Evolutionary conservation across 768 basidiomycete genomes (phyloP).

Genomic region (Suillus hirtellus): DNA sequence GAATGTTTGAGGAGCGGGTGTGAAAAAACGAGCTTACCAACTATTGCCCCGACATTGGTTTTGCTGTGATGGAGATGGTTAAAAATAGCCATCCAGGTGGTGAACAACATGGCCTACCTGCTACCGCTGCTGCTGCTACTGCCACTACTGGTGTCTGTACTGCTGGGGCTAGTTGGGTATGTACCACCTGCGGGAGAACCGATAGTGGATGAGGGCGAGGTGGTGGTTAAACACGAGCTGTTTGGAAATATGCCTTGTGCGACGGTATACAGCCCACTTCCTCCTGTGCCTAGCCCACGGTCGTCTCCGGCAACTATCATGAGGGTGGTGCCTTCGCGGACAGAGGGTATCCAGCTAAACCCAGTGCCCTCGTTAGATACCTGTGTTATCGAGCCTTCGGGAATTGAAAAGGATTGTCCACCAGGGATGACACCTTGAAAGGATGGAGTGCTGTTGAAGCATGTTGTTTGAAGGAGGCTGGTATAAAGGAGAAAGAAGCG

Average conservation of each 20-base stretch:
- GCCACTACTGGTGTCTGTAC: conserved; percentile 29
- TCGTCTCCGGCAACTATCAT: conserved; percentile 67
- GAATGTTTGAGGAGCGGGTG: conserved; percentile 7
- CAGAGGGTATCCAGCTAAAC: conserved; percentile 65
- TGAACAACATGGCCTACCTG: conserved; percentile 22
- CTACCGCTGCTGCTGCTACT: conserved; percentile 21
- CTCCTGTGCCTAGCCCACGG: conserved; percentile 67
- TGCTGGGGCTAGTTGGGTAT: conserved; percentile 57
- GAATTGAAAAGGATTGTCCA: conserved; percentile 71
- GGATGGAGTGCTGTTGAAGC: conserved; percentile 45
- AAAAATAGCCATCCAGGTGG: conserved; percentile 2
- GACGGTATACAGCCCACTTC: conserved; percentile 61
- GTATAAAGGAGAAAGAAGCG: conserved; percentile 17
- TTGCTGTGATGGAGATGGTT: conserved; percentile 18
- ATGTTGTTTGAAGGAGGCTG: not conserved
- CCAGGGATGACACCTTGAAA: conserved; percentile 80
- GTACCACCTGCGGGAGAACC: conserved; percentile 74
- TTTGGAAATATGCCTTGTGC: conserved; percentile 49
- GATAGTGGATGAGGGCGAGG: conserved; percentile 76
- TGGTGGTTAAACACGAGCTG: conserved; percentile 53
- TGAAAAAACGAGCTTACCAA: conserved; percentile 35
- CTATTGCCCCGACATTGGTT: conserved; percentile 50
- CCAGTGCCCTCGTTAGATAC: conserved; percentile 53
- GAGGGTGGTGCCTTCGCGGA: conserved; percentile 66
- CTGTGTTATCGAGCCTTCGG: conserved; percentile 47